phyloP scores from a whole-genome alignment of 1,139 yeast species.

The Hemisphaericaspora subhashii region DNA sequence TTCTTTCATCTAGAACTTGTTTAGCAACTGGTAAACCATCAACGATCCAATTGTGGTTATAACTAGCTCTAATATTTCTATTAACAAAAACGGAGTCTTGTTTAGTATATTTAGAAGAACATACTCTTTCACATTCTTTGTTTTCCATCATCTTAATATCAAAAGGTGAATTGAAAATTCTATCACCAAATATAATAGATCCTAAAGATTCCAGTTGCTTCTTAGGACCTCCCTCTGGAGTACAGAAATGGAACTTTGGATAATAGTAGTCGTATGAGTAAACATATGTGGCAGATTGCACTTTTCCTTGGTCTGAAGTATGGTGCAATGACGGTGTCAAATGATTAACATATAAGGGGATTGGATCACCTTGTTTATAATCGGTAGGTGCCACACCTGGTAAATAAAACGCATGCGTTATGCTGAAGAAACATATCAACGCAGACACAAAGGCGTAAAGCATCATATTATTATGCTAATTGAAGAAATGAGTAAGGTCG shows the following conservation, averaged over 20 bases:
- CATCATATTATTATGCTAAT: slow-evolving; percentile 1
- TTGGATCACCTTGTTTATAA: slow-evolving; percentile 66
- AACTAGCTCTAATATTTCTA: slow-evolving; percentile 77
- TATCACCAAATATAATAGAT: slow-evolving; percentile 89
- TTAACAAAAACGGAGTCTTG: slow-evolving; percentile 74
- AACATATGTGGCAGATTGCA: slow-evolving; percentile 50
- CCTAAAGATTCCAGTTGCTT: slow-evolving; percentile 91
- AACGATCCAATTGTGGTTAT: slow-evolving; percentile 86
- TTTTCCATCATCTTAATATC: slow-evolving; percentile 75
- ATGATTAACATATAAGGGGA: slow-evolving; percentile 84
- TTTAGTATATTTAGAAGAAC: slow-evolving; percentile 59
- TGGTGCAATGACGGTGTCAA: slow-evolving; percentile 76
- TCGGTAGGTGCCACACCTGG: slow-evolving; percentile 97
- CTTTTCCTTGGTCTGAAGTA: slow-evolving; percentile 28
- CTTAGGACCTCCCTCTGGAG: slow-evolving; percentile 65
- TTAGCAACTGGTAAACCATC: slow-evolving; percentile 95
- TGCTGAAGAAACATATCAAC: slow-evolving; percentile 21
- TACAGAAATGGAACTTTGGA: slow-evolving; percentile 80
- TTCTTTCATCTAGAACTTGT: slow-evolving; percentile 52
- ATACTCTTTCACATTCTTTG: slow-evolving; percentile 62
- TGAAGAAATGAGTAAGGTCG: neutral
- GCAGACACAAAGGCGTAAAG: slow-evolving; percentile 15
- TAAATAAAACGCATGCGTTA: slow-evolving; percentile 66
- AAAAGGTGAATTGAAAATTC: slow-evolving; percentile 92
- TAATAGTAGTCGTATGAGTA: slow-evolving; percentile 86